Evolutionary conservation across 345 rosid species (phyloP).

Genomic region (Euphorbia lathyris): DNA sequence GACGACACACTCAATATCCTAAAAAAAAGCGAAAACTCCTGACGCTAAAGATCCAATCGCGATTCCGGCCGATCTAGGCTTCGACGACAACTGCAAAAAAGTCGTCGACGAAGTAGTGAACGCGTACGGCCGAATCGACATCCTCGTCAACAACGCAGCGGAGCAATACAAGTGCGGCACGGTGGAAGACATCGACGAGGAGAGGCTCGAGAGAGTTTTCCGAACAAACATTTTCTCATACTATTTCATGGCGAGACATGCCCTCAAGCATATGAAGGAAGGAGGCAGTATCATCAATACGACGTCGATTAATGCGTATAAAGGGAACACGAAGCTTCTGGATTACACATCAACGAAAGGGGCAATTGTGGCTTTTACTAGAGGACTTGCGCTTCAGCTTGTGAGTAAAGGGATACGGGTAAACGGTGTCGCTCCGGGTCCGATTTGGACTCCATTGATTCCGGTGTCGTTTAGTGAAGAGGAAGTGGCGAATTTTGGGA

Average conservation of each 20-base stretch:
- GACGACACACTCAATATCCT: constrained; percentile 49
- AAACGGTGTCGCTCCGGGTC: constrained; percentile 79
- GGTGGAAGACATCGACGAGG: constrained; percentile 68
- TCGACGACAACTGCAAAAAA: constrained; percentile 60
- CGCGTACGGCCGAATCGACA: constrained; percentile 56
- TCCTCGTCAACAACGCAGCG: constrained; percentile 64
- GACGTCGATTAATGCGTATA: constrained; percentile 61
- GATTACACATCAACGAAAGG: constrained; percentile 79
- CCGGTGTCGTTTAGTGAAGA: constrained; percentile 60
- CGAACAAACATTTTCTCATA: constrained; percentile 67
- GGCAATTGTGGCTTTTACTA: constrained; percentile 69
- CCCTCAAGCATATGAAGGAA: constrained; percentile 72
- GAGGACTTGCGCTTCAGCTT: constrained; percentile 68
- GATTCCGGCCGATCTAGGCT: constrained; percentile 56
- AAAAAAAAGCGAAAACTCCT: constrained; percentile 33
- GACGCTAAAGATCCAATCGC: constrained; percentile 64
- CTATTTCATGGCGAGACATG: constrained; percentile 58
- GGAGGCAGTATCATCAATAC: constrained; percentile 77
- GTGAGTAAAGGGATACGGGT: constrained; percentile 57
- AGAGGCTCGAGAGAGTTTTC: constrained; percentile 62
- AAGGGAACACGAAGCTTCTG: constrained; percentile 47
- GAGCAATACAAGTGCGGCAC: constrained; percentile 49
- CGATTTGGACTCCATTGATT: constrained; percentile 77
- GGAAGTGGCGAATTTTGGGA: constrained; percentile 43
- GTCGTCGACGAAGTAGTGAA: constrained; percentile 60